Evolutionary conservation across 306 rosid species (phyloP).

Genomic region (Gynostemma pentaphyllum): DNA sequence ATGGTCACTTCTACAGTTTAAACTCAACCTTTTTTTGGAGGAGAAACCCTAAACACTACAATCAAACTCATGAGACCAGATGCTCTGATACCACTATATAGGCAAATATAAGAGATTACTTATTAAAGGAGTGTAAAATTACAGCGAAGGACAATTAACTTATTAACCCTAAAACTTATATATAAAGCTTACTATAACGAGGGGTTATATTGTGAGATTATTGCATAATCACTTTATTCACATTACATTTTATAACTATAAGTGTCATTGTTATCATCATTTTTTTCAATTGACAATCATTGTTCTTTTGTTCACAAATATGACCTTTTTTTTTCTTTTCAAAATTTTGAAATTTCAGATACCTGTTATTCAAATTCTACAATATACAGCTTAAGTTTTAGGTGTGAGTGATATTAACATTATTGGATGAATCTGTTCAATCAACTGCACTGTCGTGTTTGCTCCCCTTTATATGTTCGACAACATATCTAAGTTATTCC

Average conservation of each 20-base stretch:
- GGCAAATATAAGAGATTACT: no score
- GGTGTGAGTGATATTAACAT: slow-evolving; percentile 88
- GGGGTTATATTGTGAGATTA: not conserved
- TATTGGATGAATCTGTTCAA: slow-evolving; percentile 84
- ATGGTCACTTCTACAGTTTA: no score
- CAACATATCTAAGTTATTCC: not conserved
- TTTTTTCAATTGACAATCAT: not conserved
- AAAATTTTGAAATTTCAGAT: slow-evolving; percentile 40
- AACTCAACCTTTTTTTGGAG: no score
- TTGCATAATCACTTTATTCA: not conserved
- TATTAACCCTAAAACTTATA: no score
- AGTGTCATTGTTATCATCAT: not conserved
- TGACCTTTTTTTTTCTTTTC: slow-evolving; percentile 1
- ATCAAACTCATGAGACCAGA: no score
- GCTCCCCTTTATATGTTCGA: slow-evolving; percentile 16
- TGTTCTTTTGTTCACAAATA: not conserved
- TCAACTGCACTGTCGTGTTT: slow-evolving; percentile 87
- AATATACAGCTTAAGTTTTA: slow-evolving; percentile 65
- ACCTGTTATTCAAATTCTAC: slow-evolving; percentile 58
- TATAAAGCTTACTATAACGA: no score
- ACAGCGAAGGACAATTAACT: no score
- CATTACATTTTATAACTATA: not conserved
- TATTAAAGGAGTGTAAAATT: no score
- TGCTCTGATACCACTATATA: no score
- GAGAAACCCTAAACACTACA: no score